Conservation (phyloP, 2,329 filamentous ascomycete species). For the Beauveria sp. region DNA sequence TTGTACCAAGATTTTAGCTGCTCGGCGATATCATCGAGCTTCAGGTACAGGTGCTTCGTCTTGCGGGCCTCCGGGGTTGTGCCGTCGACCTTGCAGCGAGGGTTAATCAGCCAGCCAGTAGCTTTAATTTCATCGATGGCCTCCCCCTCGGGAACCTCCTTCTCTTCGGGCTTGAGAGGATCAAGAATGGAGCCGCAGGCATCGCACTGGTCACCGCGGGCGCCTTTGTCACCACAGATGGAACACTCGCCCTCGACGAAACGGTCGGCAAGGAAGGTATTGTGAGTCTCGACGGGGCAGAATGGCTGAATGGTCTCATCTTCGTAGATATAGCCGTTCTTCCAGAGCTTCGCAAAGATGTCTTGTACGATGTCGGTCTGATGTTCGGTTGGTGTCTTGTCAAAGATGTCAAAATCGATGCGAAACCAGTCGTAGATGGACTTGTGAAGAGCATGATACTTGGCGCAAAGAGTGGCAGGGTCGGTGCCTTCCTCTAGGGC, state of each 20-base stretch:
- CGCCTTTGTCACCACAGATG: conserved; percentile 63
- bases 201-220: conserved; percentile 67
- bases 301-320: conserved; percentile 82
- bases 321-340: conserved; percentile 85
- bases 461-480: conserved; percentile 78
- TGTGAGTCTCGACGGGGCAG: conserved; percentile 61
- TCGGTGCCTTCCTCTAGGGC: conserved; percentile 81
- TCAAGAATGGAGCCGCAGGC: conserved; percentile 66
- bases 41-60: conserved; percentile 89
- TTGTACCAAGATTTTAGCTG: conserved; percentile 72
- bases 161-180: conserved; percentile 51
- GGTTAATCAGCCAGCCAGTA: conserved; percentile 60
- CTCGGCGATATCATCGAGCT: conserved; percentile 73
- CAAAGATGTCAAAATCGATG: conserved; percentile 91
- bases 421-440: conserved; percentile 95
- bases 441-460: conserved; percentile 85
- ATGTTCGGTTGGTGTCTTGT: conserved; percentile 78
- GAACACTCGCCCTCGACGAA: conserved; percentile 77
- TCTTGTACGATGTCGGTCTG: conserved; percentile 91
- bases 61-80: conserved; percentile 67
- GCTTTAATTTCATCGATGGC: conserved; percentile 25
- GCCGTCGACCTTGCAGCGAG: conserved; percentile 85
- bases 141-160: conserved; percentile 25
- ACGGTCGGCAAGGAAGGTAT: conserved; percentile 74
- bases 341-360: conserved; percentile 79